phyloP scores from a whole-genome alignment of 495 filamentous ascomycete genomes.

The Lentithecium fluviatile region DNA sequence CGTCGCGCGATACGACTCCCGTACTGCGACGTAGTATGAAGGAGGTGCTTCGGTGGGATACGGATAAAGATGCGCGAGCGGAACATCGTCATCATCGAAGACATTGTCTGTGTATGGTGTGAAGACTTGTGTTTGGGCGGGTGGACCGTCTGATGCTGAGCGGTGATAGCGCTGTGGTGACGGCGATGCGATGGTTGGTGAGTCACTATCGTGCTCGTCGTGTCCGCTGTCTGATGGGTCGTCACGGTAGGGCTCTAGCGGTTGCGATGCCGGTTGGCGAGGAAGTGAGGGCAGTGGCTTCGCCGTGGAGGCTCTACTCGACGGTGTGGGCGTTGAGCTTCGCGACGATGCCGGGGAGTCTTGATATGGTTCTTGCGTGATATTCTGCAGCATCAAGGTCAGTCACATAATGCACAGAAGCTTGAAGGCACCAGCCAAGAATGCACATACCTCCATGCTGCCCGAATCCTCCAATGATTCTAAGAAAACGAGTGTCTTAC shows the following conservation, averaged over 20 bases:
- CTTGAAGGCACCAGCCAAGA: too few relatives aligned
- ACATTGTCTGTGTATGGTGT: conserved; percentile 14
- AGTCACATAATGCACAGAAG: neutral
- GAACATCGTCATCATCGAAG: conserved; percentile 18
- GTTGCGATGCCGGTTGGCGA: neutral
- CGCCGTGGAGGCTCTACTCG: neutral
- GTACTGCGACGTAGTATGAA: conserved; percentile 15
- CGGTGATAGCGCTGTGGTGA: conserved; percentile 13
- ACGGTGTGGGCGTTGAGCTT: conserved; percentile 1
- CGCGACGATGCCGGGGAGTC: conserved; percentile 22
- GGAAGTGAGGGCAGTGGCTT: conserved; percentile 21
- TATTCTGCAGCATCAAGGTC: conserved; percentile 1
- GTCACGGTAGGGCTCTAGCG: conserved; percentile 20
- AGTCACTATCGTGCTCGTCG: neutral
- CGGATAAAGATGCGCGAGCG: conserved; percentile 17
- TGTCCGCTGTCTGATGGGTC: neutral
- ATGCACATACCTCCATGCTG: too few relatives aligned
- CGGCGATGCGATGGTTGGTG: neutral
- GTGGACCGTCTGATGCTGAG: neutral
- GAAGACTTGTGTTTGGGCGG: neutral
- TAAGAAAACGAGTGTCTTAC: too few relatives aligned
- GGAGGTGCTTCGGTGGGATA: conserved; percentile 30
- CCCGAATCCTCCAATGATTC: too few relatives aligned
- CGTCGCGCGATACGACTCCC: conserved; percentile 20
- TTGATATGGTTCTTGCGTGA: conserved; percentile 7